A percentile compares a stretch with the other conserved stretches of the same genome.
Evolutionary conservation across 2,329 filamentous ascomycete species (phyloP).

Genomic region (Penicillium crustosum): DNA sequence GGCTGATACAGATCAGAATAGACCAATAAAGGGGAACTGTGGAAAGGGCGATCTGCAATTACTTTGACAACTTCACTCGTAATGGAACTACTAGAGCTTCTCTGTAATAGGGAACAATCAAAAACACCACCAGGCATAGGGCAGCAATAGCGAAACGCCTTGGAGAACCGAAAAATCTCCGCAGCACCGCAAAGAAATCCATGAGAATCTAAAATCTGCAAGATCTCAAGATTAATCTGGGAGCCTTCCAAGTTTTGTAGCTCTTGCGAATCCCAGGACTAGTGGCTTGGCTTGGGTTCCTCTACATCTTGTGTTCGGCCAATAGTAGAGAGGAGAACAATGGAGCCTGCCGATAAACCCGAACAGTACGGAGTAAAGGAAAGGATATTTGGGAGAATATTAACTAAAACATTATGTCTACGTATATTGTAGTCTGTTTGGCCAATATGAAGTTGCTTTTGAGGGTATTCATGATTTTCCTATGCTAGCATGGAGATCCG

Average conservation of each 20-base stretch:
- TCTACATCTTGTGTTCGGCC: background rate
- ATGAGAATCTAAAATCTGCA: background rate
- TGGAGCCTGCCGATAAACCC: background rate
- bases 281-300: constrained; percentile 7
- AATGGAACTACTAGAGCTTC: constrained; percentile 2
- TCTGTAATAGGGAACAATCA: constrained; percentile 2
- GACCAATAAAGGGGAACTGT: background rate
- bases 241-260: background rate
- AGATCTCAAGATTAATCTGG: background rate
- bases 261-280: background rate
- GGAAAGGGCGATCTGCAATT: background rate
- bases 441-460: no score
- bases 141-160: constrained; percentile 3
- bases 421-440: background rate
- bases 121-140: background rate
- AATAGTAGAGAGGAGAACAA: background rate
- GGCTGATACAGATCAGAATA: constrained; percentile 5
- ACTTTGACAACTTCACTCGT: background rate
- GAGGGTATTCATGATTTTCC: no score
- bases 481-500: background rate
- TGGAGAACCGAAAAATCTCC: background rate
- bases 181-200: background rate
- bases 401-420: background rate
- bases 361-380: background rate
- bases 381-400: background rate